These are phyloP conservation scores for Dioscorea alata DNA, from an alignment of 106 monocot species.

Conservation along the genomic window DNA sequence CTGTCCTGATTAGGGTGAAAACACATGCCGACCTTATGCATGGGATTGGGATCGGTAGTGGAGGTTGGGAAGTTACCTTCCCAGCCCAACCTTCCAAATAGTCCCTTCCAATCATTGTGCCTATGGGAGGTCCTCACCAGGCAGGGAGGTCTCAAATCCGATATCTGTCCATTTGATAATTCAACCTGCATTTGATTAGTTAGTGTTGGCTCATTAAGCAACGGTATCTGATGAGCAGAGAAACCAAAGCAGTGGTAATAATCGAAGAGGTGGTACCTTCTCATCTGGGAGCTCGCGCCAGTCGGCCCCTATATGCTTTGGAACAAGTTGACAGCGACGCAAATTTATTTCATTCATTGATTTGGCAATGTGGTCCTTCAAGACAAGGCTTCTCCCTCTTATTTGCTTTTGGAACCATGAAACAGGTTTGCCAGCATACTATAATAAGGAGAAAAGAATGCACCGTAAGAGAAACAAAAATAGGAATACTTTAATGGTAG, in stretches of 20 bases:
- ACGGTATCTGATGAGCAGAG: neutral
- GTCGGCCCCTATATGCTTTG: conserved; percentile 75
- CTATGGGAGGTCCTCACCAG: conserved; percentile 73
- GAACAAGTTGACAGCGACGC: conserved; percentile 83
- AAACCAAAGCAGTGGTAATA: neutral
- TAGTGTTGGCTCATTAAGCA: neutral
- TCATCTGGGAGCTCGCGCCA: conserved; percentile 97
- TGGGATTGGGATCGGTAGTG: conserved; percentile 96
- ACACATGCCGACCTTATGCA: conserved; percentile 99
- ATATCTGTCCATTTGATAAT: conserved; percentile 61
- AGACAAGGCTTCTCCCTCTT: conserved; percentile 39
- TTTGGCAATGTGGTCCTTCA: conserved; percentile 91
- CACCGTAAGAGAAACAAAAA: neutral
- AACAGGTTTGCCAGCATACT: conserved; percentile 70
- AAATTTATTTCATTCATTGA: conserved; percentile 98
- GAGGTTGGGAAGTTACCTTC: conserved; percentile 99
- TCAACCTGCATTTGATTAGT: conserved; percentile 45
- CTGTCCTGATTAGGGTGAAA: conserved; percentile 98
- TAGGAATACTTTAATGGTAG: neutral
- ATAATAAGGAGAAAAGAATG: conserved; percentile 7
- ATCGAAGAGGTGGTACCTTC: conserved; percentile 41
- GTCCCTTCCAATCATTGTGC: conserved; percentile 97
- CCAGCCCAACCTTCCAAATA: conserved; percentile 83
- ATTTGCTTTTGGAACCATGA: conserved; percentile 99
- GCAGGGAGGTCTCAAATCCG: conserved; percentile 91